phyloP scores from a whole-genome alignment of 2,329 filamentous ascomycete species.

The Venturia carpophila region DNA sequence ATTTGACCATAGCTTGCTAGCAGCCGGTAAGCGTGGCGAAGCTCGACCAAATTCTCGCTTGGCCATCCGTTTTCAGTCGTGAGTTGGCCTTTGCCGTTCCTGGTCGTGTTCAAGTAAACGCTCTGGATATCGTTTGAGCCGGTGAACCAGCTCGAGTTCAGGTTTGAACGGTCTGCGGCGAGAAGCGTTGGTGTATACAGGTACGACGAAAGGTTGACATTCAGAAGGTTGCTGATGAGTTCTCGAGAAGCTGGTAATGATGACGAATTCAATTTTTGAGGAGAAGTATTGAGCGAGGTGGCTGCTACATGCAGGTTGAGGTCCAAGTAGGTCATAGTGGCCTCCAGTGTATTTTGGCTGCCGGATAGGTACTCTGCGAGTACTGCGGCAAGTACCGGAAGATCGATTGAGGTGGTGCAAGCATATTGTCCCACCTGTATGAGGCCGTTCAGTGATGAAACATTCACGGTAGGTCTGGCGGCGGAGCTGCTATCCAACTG shows the following conservation, averaged over 20 bases:
- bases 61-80: slow-evolving; percentile 57
- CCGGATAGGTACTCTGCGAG: slow-evolving; percentile 45
- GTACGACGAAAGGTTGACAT: slow-evolving; percentile 41
- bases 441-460: slow-evolving; percentile 6
- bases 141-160: slow-evolving; percentile 53
- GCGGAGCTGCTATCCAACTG: neutral
- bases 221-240: slow-evolving; percentile 42
- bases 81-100: slow-evolving; percentile 28
- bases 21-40: slow-evolving; percentile 46
- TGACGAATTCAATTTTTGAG: slow-evolving; percentile 31
- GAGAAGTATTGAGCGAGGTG: slow-evolving; percentile 26
- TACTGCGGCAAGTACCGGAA: slow-evolving; percentile 40
- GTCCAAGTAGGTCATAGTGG: slow-evolving; percentile 45
- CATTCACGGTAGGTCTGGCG: neutral
- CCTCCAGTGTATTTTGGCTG: slow-evolving; percentile 49
- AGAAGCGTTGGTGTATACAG: slow-evolving; percentile 49
- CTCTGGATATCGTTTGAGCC: slow-evolving; percentile 36
- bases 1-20: slow-evolving; percentile 49
- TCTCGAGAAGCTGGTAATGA: slow-evolving; percentile 40
- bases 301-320: slow-evolving; percentile 54
- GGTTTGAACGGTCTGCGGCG: slow-evolving; percentile 43
- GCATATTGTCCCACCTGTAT: slow-evolving; percentile 22
- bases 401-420: slow-evolving; percentile 42
- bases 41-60: slow-evolving; percentile 50
- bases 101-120: slow-evolving; percentile 45